Percentiles rank a stretch among this genome's conserved stretches.
Evolutionary conservation across 306 rosid species (phyloP).

Genomic region (Astragalus glycyphyllos): DNA sequence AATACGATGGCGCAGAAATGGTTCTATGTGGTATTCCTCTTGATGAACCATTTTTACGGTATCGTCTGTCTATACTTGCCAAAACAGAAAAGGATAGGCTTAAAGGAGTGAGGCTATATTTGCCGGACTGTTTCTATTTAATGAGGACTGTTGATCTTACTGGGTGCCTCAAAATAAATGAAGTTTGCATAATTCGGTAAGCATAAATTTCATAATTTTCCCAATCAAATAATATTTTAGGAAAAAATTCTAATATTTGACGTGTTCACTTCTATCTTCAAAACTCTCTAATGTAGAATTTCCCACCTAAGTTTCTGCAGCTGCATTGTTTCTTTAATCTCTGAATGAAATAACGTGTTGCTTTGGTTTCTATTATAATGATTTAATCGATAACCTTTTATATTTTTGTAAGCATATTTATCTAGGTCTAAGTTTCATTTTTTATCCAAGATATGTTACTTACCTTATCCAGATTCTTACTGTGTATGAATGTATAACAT

Average conservation of each 20-base stretch:
- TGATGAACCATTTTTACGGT: no score
- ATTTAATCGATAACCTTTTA: not conserved
- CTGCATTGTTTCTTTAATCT: not conserved
- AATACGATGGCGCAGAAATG: constrained; percentile 59
- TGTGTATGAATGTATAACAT: no score
- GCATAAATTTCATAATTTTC: constrained; percentile 39
- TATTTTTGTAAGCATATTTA: not conserved
- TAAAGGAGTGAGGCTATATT: constrained; percentile 56
- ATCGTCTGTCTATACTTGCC: no score
- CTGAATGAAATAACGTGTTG: not conserved
- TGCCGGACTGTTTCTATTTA: constrained; percentile 62
- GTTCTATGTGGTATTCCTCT: no score
- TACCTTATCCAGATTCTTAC: not conserved
- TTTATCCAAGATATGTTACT: not conserved
- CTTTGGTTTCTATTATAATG: not conserved
- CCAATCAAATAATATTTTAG: constrained; percentile 10
- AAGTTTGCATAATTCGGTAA: constrained; percentile 84
- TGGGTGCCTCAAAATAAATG: constrained; percentile 48
- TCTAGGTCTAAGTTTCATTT: not conserved
- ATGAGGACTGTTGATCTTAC: constrained; percentile 94
- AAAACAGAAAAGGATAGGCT: no score
- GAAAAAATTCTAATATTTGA: not conserved
- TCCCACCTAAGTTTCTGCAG: not conserved
- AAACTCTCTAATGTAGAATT: not conserved
- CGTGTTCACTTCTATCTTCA: constrained; percentile 12